Evolutionary conservation across 2,329 filamentous ascomycete genomes (phyloP).

Genomic region (Lizonia empirigonia): DNA sequence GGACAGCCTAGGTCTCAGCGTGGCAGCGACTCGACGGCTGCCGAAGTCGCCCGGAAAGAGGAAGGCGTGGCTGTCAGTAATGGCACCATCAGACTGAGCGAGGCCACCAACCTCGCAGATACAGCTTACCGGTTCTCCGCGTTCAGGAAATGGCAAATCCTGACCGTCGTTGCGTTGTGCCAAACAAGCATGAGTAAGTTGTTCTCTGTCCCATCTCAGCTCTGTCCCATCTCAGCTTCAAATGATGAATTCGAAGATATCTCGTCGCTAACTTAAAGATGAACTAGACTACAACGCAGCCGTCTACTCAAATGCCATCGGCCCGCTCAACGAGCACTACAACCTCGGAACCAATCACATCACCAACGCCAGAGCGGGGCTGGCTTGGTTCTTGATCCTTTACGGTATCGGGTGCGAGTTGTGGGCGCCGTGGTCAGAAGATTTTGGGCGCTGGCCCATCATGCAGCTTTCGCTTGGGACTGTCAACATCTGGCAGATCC

Average conservation of each 20-base stretch:
- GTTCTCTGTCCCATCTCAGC: conserved; percentile 26
- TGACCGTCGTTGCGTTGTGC: conserved; percentile 59
- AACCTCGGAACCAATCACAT: conserved; percentile 31
- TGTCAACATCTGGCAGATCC: conserved; percentile 72
- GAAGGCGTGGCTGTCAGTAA: neutral
- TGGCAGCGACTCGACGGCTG: neutral
- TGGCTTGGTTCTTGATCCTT: conserved; percentile 76
- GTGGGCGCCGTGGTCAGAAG: conserved; percentile 81
- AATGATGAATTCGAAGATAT: conserved; percentile 35
- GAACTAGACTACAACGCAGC: conserved; percentile 59
- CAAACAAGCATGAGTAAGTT: conserved; percentile 57
- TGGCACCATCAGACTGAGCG: conserved; percentile 18
- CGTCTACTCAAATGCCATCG: conserved; percentile 60
- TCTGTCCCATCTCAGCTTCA: conserved; percentile 27
- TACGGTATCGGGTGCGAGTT: conserved; percentile 87
- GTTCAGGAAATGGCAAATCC: conserved; percentile 60
- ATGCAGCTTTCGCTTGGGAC: conserved; percentile 73
- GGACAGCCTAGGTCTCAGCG: neutral
- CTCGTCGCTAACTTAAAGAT: conserved; percentile 41
- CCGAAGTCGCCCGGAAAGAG: neutral
- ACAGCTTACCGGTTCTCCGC: conserved; percentile 54
- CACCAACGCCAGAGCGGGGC: conserved; percentile 60
- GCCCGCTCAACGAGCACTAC: conserved; percentile 64
- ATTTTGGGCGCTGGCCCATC: conserved; percentile 75
- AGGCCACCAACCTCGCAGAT: conserved; percentile 27